These are phyloP conservation scores for Berberis thunbergii DNA, from an alignment of 164 flowering plant species.

Conservation along the genomic window DNA sequence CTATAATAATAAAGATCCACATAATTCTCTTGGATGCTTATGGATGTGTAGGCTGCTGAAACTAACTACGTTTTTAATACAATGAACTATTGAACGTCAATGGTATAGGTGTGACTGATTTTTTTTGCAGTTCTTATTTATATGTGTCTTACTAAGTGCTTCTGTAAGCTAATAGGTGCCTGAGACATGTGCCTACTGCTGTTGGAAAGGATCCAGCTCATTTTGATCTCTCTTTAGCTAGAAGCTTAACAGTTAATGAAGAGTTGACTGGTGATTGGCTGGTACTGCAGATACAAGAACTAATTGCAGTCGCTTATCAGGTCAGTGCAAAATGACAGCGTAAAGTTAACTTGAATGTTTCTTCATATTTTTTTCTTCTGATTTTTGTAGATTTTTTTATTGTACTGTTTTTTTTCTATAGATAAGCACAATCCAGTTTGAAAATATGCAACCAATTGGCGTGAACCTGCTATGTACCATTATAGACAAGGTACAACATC, in stretches of 20 bases:
- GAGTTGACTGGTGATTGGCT: conserved; percentile 63
- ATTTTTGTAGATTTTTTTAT: background rate
- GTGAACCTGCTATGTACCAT: conserved; percentile 66
- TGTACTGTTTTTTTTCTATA: conserved; percentile 9
- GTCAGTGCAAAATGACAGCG: conserved; percentile 24
- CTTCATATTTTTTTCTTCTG: background rate
- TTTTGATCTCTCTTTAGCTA: conserved; percentile 80
- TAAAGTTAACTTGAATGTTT: background rate
- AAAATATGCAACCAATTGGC: conserved; percentile 86
- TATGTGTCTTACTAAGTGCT: background rate
- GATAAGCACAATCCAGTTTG: conserved; percentile 96
- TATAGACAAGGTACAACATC: conserved; percentile 70
- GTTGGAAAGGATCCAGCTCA: conserved; percentile 83
- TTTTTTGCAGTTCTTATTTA: background rate
- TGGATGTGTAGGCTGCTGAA: too few relatives aligned
- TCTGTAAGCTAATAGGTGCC: conserved; percentile 41
- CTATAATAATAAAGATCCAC: too few relatives aligned
- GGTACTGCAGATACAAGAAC: conserved; percentile 73
- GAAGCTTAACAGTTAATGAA: conserved; percentile 25
- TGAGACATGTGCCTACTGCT: conserved; percentile 76
- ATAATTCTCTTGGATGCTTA: too few relatives aligned
- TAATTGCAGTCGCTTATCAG: conserved; percentile 95
- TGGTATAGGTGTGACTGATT: too few relatives aligned
- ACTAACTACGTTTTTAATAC: too few relatives aligned
- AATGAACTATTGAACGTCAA: too few relatives aligned